These are phyloP conservation scores for Periconia sp. DNA, from an alignment of 2,329 filamentous ascomycete species.

Conservation along the genomic window DNA sequence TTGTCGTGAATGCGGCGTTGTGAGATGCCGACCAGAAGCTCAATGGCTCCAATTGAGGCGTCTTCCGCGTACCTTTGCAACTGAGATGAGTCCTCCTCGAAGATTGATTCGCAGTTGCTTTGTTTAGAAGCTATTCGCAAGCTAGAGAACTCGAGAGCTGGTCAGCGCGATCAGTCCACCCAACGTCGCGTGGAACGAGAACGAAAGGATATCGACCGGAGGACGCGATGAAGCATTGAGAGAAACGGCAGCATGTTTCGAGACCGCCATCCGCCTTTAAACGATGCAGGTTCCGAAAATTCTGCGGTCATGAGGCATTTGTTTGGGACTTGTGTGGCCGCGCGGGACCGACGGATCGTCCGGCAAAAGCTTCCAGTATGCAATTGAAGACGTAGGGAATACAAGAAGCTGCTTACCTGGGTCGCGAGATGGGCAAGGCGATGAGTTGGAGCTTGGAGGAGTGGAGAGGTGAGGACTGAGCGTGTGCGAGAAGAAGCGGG, in stretches of 20 bases:
- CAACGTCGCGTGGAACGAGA: constrained; percentile 34
- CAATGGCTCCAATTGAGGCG: constrained; percentile 23
- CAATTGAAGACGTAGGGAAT: constrained; percentile 27
- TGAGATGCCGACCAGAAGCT: constrained; percentile 9
- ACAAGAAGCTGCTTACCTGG: constrained; percentile 35
- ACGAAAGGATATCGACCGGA: constrained; percentile 26
- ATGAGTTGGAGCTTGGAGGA: neutral
- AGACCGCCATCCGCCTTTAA: constrained; percentile 35
- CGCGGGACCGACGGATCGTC: constrained; percentile 35
- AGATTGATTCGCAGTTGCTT: constrained; percentile 19
- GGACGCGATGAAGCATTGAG: constrained; percentile 32
- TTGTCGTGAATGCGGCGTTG: constrained; percentile 14
- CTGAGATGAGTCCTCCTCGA: constrained; percentile 24
- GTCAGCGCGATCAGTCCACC: constrained; percentile 37
- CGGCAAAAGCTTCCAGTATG: constrained; percentile 31
- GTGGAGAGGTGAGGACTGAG: constrained; percentile 8
- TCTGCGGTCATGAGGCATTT: constrained; percentile 45
- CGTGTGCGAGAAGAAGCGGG: constrained; percentile 6
- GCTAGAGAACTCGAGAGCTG: constrained; percentile 31
- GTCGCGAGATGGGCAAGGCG: constrained; percentile 7
- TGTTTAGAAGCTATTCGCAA: constrained; percentile 33
- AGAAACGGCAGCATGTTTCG: constrained; percentile 20
- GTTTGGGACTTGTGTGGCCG: constrained; percentile 33
- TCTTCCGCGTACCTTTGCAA: constrained; percentile 41
- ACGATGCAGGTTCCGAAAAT: constrained; percentile 38